Evolutionary conservation across 768 basidiomycete genomes (phyloP).

Genomic region (Russula sp.): DNA sequence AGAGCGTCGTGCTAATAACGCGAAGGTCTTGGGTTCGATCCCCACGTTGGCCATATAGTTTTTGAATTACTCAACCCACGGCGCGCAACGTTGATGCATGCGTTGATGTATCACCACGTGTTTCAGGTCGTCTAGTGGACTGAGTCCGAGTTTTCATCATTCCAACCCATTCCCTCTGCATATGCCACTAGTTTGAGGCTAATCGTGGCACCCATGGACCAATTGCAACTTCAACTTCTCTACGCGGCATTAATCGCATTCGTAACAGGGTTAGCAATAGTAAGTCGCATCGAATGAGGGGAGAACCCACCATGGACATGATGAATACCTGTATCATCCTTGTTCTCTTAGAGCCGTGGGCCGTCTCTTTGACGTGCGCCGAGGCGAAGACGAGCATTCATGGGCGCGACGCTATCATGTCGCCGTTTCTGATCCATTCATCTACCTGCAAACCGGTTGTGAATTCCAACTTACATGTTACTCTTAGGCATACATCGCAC

Average conservation of each 20-base stretch:
- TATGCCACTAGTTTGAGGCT: slow-evolving; percentile 2
- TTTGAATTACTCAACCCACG: neutral
- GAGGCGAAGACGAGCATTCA: slow-evolving; percentile 54
- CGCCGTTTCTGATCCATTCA: slow-evolving; percentile 33
- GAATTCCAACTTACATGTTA: neutral
- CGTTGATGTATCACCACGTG: neutral
- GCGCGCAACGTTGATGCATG: too few species aligned
- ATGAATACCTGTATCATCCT: slow-evolving; percentile 79
- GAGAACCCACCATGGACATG: slow-evolving; percentile 27
- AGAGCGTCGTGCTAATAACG: slow-evolving; percentile 83
- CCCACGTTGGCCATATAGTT: slow-evolving; percentile 26
- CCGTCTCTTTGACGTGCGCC: slow-evolving; percentile 46
- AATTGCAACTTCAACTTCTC: slow-evolving; percentile 8
- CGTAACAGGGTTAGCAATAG: slow-evolving; percentile 2
- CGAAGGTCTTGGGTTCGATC: slow-evolving; percentile 31
- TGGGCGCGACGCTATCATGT: slow-evolving; percentile 45
- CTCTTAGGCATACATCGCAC: slow-evolving; percentile 58
- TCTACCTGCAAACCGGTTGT: neutral
- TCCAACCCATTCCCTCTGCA: neutral
- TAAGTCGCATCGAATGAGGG: slow-evolving; percentile 6
- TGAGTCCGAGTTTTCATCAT: neutral
- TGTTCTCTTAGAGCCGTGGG: slow-evolving; percentile 90
- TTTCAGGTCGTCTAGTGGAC: neutral
- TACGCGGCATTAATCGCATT: slow-evolving; percentile 3
- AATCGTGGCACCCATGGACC: slow-evolving; percentile 9